Evolutionary conservation across 305 asterid species (phyloP), one percentile per base, ranked within the genome.

Genomic region (Andrographis paniculata): DNA sequence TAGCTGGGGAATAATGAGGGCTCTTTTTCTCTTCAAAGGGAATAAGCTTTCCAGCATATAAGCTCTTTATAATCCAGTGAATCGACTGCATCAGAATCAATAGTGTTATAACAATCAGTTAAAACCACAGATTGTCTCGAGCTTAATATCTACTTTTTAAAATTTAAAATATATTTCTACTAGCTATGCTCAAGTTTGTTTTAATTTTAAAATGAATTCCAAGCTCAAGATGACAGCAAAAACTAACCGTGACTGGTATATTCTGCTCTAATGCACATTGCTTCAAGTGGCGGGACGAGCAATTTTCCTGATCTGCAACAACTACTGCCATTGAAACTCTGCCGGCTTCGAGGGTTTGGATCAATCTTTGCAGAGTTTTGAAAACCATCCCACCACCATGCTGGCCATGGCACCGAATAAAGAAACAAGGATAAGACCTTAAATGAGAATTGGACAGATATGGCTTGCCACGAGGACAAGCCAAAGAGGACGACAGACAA

Each of bases 381-480:
- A 79, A 76, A 58, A 85, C 83, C 65, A 71, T 79, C 23, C 85
- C 94, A 35, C 93, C 95, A 36, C 94, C 91, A 65, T 77, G 87
- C 94, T 85, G 76, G 48, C 61, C 28, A 46, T 35, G 48, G 58
- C 56, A 60, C 38, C 27, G 36, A 60, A 47, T 55, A 71, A 52
- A 53, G 5, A 24, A 21, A 48, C 44, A 52, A 61, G 48, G 33
- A 27, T 27, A 40, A 22, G 36, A 36, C 43, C 17, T 9, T 58
- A 35, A 53, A 49, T 52, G 52, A 21, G 38, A 56, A 57, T 42
- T 40, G 35, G 43, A 18, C 24, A 41, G 42, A 36, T 60, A 8
- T 24, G 30, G 6, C 30, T 3, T 24, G 30, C 30, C 8, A 24
- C n/a, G n/a, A n/a, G n/a, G n/a, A n/a, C n/a, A n/a, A n/a, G n/a